These are phyloP conservation scores for Blepharisma undulans DNA, from an alignment of 169 alveolate species.

Conservation along the genomic window DNA sequence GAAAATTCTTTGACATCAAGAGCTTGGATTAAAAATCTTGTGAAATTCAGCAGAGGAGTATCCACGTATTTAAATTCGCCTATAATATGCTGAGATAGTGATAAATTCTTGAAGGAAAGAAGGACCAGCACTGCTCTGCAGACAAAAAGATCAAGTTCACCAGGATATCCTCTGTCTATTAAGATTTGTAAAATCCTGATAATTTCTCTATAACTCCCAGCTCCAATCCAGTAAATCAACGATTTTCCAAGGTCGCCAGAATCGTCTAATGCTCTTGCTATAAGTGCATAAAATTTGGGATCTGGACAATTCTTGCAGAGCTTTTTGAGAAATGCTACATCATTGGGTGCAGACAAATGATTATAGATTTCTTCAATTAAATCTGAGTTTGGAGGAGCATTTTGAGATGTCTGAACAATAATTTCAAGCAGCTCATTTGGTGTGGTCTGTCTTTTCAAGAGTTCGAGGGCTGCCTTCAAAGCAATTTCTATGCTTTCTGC, in stretches of 20 bases:
- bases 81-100: background rate
- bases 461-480: background rate
- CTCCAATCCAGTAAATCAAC: conserved; percentile 4
- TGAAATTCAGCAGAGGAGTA: conserved; percentile 2
- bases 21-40: conserved; percentile 25
- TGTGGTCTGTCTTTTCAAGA: background rate
- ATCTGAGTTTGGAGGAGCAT: background rate
- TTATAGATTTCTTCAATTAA: background rate
- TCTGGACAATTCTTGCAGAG: background rate
- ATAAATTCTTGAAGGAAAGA: conserved; percentile 8
- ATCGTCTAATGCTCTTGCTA: conserved; percentile 30
- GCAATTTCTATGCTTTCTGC: background rate
- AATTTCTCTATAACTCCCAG: background rate
- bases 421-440: conserved; percentile 1
- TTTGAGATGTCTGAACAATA: background rate
- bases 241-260: background rate
- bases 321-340: background rate
- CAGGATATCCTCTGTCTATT: conserved; percentile 31
- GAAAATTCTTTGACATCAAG: background rate
- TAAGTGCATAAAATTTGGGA: background rate
- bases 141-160: conserved; percentile 15
- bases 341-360: background rate
- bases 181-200: conserved; percentile 9
- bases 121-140: background rate
- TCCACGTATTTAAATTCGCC: conserved; percentile 18